phyloP scores from a whole-genome alignment of 129 eudicot genomes.

The Artemisia tridentata region DNA sequence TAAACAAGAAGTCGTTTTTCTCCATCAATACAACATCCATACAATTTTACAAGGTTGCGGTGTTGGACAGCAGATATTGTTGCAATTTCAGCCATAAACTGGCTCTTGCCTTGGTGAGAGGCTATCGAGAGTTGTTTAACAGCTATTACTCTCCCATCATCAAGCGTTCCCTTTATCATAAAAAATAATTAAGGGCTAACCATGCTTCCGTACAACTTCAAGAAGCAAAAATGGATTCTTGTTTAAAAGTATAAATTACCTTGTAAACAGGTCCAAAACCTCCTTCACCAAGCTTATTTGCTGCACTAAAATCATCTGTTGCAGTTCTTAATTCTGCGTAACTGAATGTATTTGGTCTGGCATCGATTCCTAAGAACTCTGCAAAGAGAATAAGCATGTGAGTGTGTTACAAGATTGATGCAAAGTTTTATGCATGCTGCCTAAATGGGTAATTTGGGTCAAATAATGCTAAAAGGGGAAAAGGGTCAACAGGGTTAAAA shows the following conservation, averaged over 20 bases:
- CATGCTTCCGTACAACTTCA: too few relatives aligned
- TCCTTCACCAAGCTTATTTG: constrained; percentile 14
- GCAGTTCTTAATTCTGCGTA: constrained; percentile 67
- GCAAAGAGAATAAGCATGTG: constrained; percentile 21
- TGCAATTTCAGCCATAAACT: constrained; percentile 77
- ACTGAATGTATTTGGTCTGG: constrained; percentile 55
- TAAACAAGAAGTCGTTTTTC: constrained; percentile 72
- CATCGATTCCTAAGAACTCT: constrained; percentile 74
- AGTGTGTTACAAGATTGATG: not conserved
- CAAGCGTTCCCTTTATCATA: constrained; percentile 55
- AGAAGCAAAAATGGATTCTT: too few relatives aligned
- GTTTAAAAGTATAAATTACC: too few relatives aligned
- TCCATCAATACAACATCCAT: constrained; percentile 85
- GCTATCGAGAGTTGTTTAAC: constrained; percentile 74
- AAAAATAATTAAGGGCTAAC: not conserved
- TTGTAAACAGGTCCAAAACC: too few relatives aligned
- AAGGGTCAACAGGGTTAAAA: too few relatives aligned
- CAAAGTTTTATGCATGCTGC: too few relatives aligned
- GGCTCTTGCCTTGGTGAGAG: constrained; percentile 76
- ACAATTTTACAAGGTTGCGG: constrained; percentile 75
- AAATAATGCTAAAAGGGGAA: too few relatives aligned
- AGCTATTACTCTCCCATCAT: constrained; percentile 64
- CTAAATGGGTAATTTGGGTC: too few relatives aligned
- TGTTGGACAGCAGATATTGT: constrained; percentile 84
- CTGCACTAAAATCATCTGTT: constrained; percentile 58